Conservation (phyloP, 139 green algal species). For the Chlorella sp. region DNA sequence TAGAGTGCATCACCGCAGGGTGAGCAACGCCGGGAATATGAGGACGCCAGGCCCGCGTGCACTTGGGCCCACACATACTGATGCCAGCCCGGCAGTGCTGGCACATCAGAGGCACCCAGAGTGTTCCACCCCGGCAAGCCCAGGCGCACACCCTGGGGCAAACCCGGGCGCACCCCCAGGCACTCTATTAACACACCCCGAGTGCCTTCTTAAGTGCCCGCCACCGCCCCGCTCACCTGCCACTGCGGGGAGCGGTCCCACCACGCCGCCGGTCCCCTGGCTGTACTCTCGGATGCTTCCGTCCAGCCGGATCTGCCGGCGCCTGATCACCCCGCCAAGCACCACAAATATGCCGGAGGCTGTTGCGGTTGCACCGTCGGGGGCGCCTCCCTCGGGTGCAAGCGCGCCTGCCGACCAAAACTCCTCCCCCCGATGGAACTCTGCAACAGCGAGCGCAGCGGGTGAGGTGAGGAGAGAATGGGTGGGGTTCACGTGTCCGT, state of each 20-base stretch:
- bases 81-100: neutral
- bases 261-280: conserved; percentile 53
- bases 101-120: neutral
- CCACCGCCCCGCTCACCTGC: conserved; percentile 9
- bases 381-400: neutral
- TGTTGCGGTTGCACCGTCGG: neutral
- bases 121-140: too few relatives aligned
- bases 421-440: neutral
- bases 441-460: neutral
- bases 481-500: too few relatives aligned
- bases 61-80: neutral
- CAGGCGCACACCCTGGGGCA: too few relatives aligned
- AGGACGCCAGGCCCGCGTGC: neutral
- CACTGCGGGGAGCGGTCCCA: conserved; percentile 55
- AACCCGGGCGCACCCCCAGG: too few relatives aligned
- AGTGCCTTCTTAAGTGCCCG: neutral
- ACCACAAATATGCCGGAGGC: conserved; percentile 19
- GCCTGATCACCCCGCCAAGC: conserved; percentile 41
- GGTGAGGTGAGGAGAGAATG: neutral
- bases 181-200: too few relatives aligned
- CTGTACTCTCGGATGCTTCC: conserved; percentile 37
- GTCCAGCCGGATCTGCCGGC: neutral
- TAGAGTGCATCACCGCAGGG: neutral
- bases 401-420: conserved; percentile 19
- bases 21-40: neutral